Percentiles rank a stretch among this genome's conserved stretches.
phyloP scores from a whole-genome alignment of 805 yeast genomes.

The Hanseniaspora nectarophila region DNA sequence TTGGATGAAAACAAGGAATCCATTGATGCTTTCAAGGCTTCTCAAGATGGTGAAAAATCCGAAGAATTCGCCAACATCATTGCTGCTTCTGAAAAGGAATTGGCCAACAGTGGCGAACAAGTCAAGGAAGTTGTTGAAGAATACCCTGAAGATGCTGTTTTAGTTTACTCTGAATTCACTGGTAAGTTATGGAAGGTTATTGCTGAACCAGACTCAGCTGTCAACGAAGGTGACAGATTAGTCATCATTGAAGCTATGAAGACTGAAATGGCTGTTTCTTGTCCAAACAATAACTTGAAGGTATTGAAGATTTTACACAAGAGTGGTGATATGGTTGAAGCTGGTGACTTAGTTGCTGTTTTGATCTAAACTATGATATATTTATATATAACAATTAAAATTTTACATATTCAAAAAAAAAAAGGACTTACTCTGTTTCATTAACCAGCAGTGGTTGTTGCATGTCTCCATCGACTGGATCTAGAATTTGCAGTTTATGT shows the following conservation, averaged over 20 bases:
- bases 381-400: background rate
- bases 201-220: constrained; percentile 65
- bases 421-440: background rate
- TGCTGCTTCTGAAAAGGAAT: constrained; percentile 66
- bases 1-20: constrained; percentile 58
- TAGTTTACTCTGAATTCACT: constrained; percentile 88
- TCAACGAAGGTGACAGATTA: constrained; percentile 63
- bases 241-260: constrained; percentile 96
- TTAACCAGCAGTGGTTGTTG: constrained; percentile 5
- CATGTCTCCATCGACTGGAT: background rate
- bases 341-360: constrained; percentile 90
- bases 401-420: background rate
- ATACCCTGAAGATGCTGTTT: constrained; percentile 65
- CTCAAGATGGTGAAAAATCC: constrained; percentile 67
- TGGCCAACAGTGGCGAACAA: constrained; percentile 42
- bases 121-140: constrained; percentile 32
- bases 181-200: constrained; percentile 94
- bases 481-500: constrained; percentile 7
- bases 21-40: constrained; percentile 53
- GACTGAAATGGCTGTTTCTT: constrained; percentile 83
- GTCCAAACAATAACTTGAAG: constrained; percentile 53
- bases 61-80: constrained; percentile 78
- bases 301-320: constrained; percentile 61
- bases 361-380: constrained; percentile 33
- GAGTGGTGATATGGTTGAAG: constrained; percentile 93